Percentiles rank a stretch among this genome's conserved stretches.
These are phyloP conservation scores for Ajuga chamaepitys DNA, from an alignment of 257 asterid species.

Conservation along the genomic window DNA sequence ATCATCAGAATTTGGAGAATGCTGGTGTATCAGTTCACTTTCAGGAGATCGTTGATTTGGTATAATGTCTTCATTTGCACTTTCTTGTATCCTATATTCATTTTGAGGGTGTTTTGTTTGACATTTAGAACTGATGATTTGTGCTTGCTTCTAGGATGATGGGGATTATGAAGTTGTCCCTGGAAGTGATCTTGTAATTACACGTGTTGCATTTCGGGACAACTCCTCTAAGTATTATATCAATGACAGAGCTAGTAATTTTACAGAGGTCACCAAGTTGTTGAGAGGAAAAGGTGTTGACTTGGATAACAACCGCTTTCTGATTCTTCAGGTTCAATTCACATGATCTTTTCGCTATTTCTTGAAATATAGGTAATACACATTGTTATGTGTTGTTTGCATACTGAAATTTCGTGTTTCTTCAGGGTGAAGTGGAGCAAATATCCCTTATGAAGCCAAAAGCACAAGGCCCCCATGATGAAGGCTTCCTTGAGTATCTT, in stretches of 20 bases:
- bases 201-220: constrained; percentile 87
- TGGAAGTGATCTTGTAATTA: constrained; percentile 76
- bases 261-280: constrained; percentile 91
- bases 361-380: neutral
- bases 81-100: neutral
- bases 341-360: neutral
- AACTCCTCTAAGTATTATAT: constrained; percentile 88
- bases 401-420: constrained; percentile 11
- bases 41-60: constrained; percentile 89
- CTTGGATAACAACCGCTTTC: constrained; percentile 91
- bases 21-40: constrained; percentile 97
- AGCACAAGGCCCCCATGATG: constrained; percentile 98
- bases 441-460: constrained; percentile 97
- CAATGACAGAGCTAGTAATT: constrained; percentile 67
- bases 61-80: constrained; percentile 15
- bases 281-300: constrained; percentile 95
- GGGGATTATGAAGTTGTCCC: constrained; percentile 72
- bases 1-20: constrained; percentile 93
- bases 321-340: constrained; percentile 81
- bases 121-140: neutral
- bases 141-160: constrained; percentile 50
- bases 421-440: constrained; percentile 98
- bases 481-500: constrained; percentile 96
- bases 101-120: neutral
- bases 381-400: constrained; percentile 9